Evolutionary conservation across 805 yeast genomes (phyloP).

Genomic region (Wickerhamomyces canadensis): DNA sequence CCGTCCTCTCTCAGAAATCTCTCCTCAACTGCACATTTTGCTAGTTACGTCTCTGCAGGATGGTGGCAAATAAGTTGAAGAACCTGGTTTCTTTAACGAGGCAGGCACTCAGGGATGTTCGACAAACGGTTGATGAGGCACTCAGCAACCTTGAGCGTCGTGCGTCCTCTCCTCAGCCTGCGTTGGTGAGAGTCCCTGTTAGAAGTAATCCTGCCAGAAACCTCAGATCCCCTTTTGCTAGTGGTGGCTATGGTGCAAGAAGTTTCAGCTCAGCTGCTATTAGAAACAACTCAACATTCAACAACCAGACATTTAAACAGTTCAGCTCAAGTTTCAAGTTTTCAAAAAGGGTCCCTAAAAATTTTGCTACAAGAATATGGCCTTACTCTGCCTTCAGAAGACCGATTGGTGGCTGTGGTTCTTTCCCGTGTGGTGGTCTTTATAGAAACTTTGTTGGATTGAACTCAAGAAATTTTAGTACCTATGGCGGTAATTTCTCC

Average conservation of each 20-base stretch:
- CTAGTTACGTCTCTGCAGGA: constrained; percentile 10
- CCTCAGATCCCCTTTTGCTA: constrained; percentile 13
- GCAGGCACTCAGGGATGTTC: constrained; percentile 40
- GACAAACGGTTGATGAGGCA: constrained; percentile 43
- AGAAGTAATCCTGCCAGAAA: constrained; percentile 15
- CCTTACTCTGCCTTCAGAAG: constrained; percentile 22
- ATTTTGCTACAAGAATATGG: neutral
- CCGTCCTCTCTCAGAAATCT: neutral
- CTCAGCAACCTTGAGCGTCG: constrained; percentile 23
- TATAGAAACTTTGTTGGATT: constrained; percentile 32
- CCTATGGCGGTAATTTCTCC: constrained; percentile 33
- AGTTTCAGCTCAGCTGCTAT: constrained; percentile 20
- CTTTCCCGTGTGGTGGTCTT: constrained; percentile 26
- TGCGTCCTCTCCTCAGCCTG: constrained; percentile 31
- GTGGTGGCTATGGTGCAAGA: constrained; percentile 19
- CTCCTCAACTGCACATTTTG: neutral
- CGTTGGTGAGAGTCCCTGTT: constrained; percentile 36
- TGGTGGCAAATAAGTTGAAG: constrained; percentile 32
- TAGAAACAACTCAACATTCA: constrained; percentile 8
- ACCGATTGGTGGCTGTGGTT: constrained; percentile 16
- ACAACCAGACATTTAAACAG: neutral
- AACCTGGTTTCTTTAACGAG: constrained; percentile 42
- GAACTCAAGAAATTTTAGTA: constrained; percentile 33
- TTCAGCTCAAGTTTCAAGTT: constrained; percentile 7
- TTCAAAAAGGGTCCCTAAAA: neutral